Evolutionary conservation across 768 basidiomycete species (phyloP), one percentile per base, ranked within the genome.

Genomic region (Boletus vinaceobasis): DNA sequence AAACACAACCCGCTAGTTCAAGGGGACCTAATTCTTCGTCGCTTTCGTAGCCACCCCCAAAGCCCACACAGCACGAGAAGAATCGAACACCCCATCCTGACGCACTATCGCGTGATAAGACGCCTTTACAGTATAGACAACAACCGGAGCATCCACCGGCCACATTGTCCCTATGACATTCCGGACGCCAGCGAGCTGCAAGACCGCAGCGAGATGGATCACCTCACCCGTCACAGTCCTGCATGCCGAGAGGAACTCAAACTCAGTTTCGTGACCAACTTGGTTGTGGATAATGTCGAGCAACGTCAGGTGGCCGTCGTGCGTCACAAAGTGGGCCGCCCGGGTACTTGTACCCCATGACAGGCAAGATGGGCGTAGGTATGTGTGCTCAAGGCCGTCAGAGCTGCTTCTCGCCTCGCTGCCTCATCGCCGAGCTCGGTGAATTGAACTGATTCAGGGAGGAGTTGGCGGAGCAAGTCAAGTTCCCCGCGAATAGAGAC

Each of bases 181-280:
- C 14, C 57, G 48, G 36, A 60, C 57, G 3, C 72, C 72, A 2
- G 67, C 53, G 15, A 68, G 61, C 19, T 71, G 64, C 58, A 71
- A 43, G 3, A 62, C 68, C 6, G 72, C 68, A 6, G 67, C 63
- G 29, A 73, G 62, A 48, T 73, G 72, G 7, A 70, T 45, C 21
- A 64, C 63, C 39, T 70, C 71, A 3, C 70, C 66, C 15, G 51
- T 59, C n/a, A 66, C 67, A 1, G 67, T 70, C 46, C 63, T 55
- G 50, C 70, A 71, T 5, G 69, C 69, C 7, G 69, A 69, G 17
- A 73, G 59, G 43, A 70, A 71, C 10, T 63, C 70, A 50, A 70
- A 64, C 39, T 68, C 60, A 10, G 65, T 49, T 26, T 59, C 43
- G 6, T 45, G 56, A 2, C 52, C 52, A 0, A 53, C 36, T 21